A percentile compares a stretch with the other conserved stretches of the same genome.
phyloP scores from a whole-genome alignment of 2,329 filamentous ascomycete species.

The Aureobasidium zeae region DNA sequence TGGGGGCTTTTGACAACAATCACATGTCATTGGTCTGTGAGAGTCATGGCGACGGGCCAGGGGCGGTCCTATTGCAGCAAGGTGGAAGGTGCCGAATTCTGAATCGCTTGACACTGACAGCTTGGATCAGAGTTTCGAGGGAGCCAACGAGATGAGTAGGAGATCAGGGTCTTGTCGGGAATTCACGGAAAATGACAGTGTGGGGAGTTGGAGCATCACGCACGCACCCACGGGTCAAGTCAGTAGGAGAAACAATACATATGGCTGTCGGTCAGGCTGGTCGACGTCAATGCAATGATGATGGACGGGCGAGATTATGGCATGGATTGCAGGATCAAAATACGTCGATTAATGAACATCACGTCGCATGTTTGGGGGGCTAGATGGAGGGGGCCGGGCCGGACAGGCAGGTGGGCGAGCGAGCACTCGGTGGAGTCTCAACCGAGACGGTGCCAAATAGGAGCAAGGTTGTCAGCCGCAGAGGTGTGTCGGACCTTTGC shows the following conservation, averaged over 20 bases:
- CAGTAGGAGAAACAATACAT: too few relatives aligned
- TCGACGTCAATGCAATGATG: neutral
- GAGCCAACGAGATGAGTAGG: slow-evolving; percentile 1
- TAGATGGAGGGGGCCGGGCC: neutral
- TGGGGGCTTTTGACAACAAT: neutral
- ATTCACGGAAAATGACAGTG: slow-evolving; percentile 5
- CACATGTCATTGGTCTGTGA: neutral
- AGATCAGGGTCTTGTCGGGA: slow-evolving; percentile 11
- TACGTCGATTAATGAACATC: neutral
- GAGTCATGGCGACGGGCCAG: slow-evolving; percentile 9
- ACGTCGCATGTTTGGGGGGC: slow-evolving; percentile 1
- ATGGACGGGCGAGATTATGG: neutral
- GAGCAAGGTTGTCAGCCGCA: slow-evolving; percentile 13
- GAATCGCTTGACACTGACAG: slow-evolving; percentile 8
- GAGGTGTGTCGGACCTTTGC: slow-evolving; percentile 2
- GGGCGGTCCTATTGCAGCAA: neutral
- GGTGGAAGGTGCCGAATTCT: neutral
- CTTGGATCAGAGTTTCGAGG: neutral
- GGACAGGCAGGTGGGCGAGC: too few relatives aligned
- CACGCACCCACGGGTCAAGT: neutral
- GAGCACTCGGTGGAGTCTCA: slow-evolving; percentile 7
- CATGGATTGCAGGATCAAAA: too few relatives aligned
- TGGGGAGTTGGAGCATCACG: neutral
- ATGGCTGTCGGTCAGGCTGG: too few relatives aligned
- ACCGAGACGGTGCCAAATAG: slow-evolving; percentile 10